Evolutionary conservation across 2,329 filamentous ascomycete genomes (phyloP).

Genomic region (Teratosphaeria destructans): DNA sequence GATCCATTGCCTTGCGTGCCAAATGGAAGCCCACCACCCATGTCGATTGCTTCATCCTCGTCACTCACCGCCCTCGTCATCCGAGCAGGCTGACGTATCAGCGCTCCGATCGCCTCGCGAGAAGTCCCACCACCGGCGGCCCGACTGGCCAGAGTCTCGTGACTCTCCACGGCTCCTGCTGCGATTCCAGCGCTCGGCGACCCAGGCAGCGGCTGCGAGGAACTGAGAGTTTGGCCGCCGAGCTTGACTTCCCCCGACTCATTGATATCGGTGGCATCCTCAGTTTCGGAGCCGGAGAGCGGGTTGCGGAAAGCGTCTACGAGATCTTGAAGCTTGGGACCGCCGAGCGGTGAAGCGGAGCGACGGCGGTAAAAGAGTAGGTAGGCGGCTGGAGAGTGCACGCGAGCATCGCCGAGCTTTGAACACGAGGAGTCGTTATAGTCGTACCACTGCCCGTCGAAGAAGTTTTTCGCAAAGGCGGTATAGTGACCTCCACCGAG

Average conservation of each 20-base stretch:
- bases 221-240: conserved; percentile 53
- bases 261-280: conserved; percentile 31
- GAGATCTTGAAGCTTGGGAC: conserved; percentile 61
- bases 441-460: conserved; percentile 83
- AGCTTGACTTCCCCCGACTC: conserved; percentile 73
- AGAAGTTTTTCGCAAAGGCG: conserved; percentile 85
- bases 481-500: conserved; percentile 95
- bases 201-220: conserved; percentile 64
- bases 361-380: conserved; percentile 91
- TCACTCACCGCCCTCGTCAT: conserved; percentile 6
- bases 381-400: conserved; percentile 62
- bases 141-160: conserved; percentile 1
- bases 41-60: conserved; percentile 4
- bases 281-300: conserved; percentile 27
- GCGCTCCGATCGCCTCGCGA: conserved; percentile 11
- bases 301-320: conserved; percentile 52
- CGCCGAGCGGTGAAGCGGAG: conserved; percentile 66
- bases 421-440: conserved; percentile 66
- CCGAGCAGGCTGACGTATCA: conserved; percentile 13
- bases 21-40: background rate
- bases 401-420: conserved; percentile 11
- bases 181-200: conserved; percentile 82
- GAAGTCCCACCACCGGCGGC: conserved; percentile 11
- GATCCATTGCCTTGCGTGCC: background rate
- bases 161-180: conserved; percentile 40